Percentiles rank a stretch among this genome's conserved stretches.
These are phyloP conservation scores for Epichloe amarillans DNA, from an alignment of 2,329 filamentous ascomycete genomes.

Conservation along the genomic window DNA sequence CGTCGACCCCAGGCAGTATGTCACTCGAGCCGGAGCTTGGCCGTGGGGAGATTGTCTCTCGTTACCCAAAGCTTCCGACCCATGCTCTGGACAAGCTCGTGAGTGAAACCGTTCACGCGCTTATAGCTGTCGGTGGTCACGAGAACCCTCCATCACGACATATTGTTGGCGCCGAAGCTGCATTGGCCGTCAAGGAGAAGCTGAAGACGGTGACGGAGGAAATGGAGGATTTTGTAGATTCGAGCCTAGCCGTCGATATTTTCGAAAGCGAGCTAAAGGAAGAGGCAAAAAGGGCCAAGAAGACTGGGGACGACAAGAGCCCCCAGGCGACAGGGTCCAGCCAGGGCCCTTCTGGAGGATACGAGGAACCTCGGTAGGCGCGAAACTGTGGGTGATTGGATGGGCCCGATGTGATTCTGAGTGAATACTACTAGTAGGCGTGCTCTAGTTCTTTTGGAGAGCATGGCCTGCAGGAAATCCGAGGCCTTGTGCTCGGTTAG, in stretches of 20 bases:
- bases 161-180: slow-evolving; percentile 84
- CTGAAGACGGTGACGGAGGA: slow-evolving; percentile 93
- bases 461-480: no score
- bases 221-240: slow-evolving; percentile 88
- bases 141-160: slow-evolving; percentile 91
- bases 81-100: slow-evolving; percentile 61
- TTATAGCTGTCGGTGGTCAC: slow-evolving; percentile 85
- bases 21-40: slow-evolving; percentile 21
- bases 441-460: no score
- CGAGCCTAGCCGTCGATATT: slow-evolving; percentile 74
- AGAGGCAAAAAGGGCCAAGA: slow-evolving; percentile 31
- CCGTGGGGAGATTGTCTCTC: slow-evolving; percentile 38
- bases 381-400: background rate
- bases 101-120: slow-evolving; percentile 77
- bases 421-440: no score
- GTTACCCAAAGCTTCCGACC: slow-evolving; percentile 62
- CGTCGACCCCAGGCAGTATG: slow-evolving; percentile 18
- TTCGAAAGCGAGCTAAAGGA: slow-evolving; percentile 42
- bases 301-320: slow-evolving; percentile 13
- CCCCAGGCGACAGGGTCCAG: slow-evolving; percentile 5
- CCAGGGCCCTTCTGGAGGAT: background rate
- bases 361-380: background rate
- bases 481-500: background rate
- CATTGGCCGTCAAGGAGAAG: slow-evolving; percentile 84
- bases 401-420: no score